Conservation (phyloP, 306 rosid species). For the Prunus dulcis region DNA sequence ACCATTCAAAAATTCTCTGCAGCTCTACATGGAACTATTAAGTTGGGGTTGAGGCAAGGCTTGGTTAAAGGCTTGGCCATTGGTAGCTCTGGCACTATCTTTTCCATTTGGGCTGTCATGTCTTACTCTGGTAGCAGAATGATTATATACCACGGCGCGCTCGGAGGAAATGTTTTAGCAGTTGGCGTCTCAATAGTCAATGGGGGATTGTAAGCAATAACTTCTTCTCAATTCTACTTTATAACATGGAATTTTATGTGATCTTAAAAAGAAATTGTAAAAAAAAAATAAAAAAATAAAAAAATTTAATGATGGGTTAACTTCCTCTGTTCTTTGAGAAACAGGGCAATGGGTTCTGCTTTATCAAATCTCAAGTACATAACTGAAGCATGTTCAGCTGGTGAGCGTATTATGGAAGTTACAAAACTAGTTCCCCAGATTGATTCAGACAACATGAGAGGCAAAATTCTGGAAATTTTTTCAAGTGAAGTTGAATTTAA, state of each 20-base stretch:
- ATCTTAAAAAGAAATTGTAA: no score
- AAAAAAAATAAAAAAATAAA: no score
- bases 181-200: slow-evolving; percentile 10
- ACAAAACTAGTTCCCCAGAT: slow-evolving; percentile 8
- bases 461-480: neutral
- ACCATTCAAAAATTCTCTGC: neutral
- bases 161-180: slow-evolving; percentile 23
- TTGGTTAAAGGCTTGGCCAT: slow-evolving; percentile 24
- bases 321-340: neutral
- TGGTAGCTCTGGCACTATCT: slow-evolving; percentile 12
- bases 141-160: slow-evolving; percentile 13
- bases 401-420: slow-evolving; percentile 1
- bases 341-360: slow-evolving; percentile 20
- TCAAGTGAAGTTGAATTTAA: slow-evolving; percentile 9
- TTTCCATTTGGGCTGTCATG: neutral
- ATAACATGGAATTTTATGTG: neutral
- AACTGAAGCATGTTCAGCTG: slow-evolving; percentile 14
- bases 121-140: slow-evolving; percentile 15
- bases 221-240: neutral
- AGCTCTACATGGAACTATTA: slow-evolving; percentile 1
- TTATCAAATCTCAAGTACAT: slow-evolving; percentile 15
- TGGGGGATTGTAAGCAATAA: slow-evolving; percentile 15
- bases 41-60: slow-evolving; percentile 20
- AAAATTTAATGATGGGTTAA: no score
- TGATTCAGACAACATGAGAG: slow-evolving; percentile 17